phyloP scores from a whole-genome alignment of 2,329 filamentous ascomycete species.

The Alternaria infectoria region DNA sequence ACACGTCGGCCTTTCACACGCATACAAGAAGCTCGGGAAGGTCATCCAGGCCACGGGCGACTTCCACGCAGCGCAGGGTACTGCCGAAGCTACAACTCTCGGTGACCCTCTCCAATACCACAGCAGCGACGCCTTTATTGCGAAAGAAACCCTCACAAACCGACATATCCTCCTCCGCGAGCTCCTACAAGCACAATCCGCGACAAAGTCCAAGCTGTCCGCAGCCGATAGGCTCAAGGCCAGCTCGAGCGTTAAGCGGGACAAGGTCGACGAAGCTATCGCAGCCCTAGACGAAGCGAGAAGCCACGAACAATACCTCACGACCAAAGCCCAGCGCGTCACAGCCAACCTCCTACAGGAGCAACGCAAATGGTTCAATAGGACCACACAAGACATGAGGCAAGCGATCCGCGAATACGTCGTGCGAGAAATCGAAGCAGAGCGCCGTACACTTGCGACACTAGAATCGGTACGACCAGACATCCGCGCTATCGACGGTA shows the following conservation, averaged over 20 bases:
- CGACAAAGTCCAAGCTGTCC: constrained; percentile 78
- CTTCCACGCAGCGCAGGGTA: constrained; percentile 94
- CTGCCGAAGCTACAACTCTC: constrained; percentile 92
- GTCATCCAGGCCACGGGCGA: constrained; percentile 92
- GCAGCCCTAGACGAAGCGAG: constrained; percentile 85
- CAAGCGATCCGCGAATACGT: constrained; percentile 89
- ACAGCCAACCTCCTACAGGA: constrained; percentile 88
- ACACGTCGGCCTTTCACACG: constrained; percentile 83
- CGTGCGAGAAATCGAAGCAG: constrained; percentile 91
- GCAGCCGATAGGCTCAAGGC: constrained; percentile 89
- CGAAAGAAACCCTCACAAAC: constrained; percentile 97
- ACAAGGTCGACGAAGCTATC: constrained; percentile 99
- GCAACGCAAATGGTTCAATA: constrained; percentile 86
- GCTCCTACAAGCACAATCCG: constrained; percentile 87
- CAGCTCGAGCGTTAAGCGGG: constrained; percentile 82
- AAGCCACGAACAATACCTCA: constrained; percentile 79
- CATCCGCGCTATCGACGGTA: constrained; percentile 88
- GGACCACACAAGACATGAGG: constrained; percentile 84
- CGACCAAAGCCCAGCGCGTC: constrained; percentile 85
- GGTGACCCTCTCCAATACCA: constrained; percentile 95
- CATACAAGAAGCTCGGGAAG: constrained; percentile 94
- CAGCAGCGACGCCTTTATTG: constrained; percentile 93
- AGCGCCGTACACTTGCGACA: constrained; percentile 87
- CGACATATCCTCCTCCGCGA: constrained; percentile 95
- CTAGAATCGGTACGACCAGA: constrained; percentile 94